phyloP scores from a whole-genome alignment of 2,329 filamentous ascomycete species.

The Trichoderma harzianum region DNA sequence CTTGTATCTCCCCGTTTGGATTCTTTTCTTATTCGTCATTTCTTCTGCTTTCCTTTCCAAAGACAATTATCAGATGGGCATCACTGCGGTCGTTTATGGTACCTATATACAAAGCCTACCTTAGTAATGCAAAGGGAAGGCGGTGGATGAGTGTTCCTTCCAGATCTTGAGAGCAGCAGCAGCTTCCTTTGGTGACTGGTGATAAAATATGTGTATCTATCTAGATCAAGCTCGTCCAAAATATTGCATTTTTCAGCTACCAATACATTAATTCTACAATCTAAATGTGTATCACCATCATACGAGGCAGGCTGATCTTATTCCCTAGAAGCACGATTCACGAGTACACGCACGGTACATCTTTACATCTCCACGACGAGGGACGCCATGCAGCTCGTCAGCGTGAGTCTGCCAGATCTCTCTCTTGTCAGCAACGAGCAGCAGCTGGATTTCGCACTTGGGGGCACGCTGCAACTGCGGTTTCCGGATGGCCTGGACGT shows the following conservation, averaged over 20 bases:
- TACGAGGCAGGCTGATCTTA: background rate
- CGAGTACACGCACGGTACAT: background rate
- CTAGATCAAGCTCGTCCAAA: background rate
- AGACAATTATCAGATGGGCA: slow-evolving; percentile 10
- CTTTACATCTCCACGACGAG: background rate
- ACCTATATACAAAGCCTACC: slow-evolving; percentile 1
- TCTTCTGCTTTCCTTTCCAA: background rate
- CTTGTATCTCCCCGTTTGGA: background rate
- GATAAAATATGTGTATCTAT: background rate
- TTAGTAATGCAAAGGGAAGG: slow-evolving; percentile 13
- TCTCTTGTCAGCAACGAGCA: slow-evolving; percentile 23
- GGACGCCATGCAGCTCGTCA: slow-evolving; percentile 15
- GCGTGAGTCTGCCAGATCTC: slow-evolving; percentile 28
- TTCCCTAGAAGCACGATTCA: background rate
- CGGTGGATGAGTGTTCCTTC: background rate
- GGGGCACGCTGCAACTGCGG: slow-evolving; percentile 28
- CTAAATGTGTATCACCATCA: background rate
- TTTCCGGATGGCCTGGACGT: slow-evolving; percentile 20
- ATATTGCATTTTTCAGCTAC: background rate
- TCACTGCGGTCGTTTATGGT: slow-evolving; percentile 10
- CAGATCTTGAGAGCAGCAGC: background rate
- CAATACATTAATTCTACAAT: background rate
- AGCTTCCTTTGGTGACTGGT: background rate
- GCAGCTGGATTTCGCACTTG: slow-evolving; percentile 26
- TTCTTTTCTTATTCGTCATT: background rate